Conservation (phyloP, 371 early-diverging fungal genomes). For the Conidiobolus incongruus region DNA sequence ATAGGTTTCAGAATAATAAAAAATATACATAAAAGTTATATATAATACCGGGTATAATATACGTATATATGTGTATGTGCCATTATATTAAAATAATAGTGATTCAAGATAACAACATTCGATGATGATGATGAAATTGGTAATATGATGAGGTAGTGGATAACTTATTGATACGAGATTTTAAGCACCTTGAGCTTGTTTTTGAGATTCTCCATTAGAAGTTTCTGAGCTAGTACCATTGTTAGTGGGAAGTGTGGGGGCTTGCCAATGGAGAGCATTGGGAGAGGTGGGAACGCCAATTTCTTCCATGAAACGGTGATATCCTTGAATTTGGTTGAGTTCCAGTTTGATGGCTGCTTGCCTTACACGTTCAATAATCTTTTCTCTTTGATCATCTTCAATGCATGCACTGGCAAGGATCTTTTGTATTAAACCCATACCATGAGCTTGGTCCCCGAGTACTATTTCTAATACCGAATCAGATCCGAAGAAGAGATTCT, state of each 20-base stretch:
- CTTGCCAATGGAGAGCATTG: slow-evolving; percentile 4
- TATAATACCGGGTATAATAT: too few relatives aligned
- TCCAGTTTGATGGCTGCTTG: slow-evolving; percentile 25
- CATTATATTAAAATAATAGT: too few relatives aligned
- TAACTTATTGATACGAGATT: slow-evolving; percentile 3
- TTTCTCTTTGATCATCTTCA: slow-evolving; percentile 44
- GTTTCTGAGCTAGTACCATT: neutral
- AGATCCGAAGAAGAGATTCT: slow-evolving; percentile 40
- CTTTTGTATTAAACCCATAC: slow-evolving; percentile 67
- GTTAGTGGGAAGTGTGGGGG: neutral
- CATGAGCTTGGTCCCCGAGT: slow-evolving; percentile 62
- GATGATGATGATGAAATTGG: too few relatives aligned
- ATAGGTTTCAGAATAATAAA: too few relatives aligned
- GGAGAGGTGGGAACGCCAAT: too few relatives aligned
- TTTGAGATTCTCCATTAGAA: slow-evolving; percentile 2
- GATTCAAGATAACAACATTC: too few relatives aligned
- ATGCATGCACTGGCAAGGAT: slow-evolving; percentile 61
- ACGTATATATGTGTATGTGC: too few relatives aligned
- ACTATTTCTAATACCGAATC: slow-evolving; percentile 41
- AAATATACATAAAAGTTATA: too few relatives aligned
- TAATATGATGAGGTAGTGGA: too few relatives aligned
- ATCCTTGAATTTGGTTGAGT: slow-evolving; percentile 45
- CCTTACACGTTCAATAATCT: slow-evolving; percentile 57
- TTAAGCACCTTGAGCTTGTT: neutral
- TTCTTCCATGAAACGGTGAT: slow-evolving; percentile 62